These are phyloP conservation scores for Lolium perenne DNA, from an alignment of 176 grass and related monocot species.

Conservation along the genomic window DNA sequence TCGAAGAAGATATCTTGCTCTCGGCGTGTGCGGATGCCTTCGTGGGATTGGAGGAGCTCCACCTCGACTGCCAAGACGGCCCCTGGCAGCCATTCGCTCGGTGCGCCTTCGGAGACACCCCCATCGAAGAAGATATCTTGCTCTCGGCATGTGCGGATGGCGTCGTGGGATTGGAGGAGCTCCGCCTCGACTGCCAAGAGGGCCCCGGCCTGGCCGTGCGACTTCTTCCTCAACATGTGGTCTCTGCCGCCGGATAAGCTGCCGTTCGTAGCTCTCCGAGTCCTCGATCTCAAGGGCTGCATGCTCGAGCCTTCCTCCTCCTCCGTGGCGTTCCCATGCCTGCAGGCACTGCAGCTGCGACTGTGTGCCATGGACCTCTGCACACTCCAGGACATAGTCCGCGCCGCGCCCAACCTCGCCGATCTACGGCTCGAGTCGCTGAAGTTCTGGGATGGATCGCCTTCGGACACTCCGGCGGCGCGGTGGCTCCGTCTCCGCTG, in stretches of 20 bases:
- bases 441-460: not conserved
- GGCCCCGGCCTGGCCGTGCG: not conserved
- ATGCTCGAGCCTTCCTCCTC: not conserved
- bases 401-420: not conserved
- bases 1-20: not conserved
- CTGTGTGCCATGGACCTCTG: not conserved
- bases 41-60: too few species aligned
- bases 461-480: not conserved
- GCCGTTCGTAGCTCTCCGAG: not conserved
- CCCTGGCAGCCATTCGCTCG: not conserved
- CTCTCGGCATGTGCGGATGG: too few species aligned
- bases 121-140: too few species aligned
- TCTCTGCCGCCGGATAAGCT: not conserved
- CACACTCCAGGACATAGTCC: not conserved
- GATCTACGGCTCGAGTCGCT: not conserved
- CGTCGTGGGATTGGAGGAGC: too few species aligned
- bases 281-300: not conserved
- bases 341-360: not conserved
- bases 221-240: not conserved
- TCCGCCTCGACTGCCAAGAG: too few species aligned
- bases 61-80: too few species aligned
- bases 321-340: not conserved
- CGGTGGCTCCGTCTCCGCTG: not conserved
- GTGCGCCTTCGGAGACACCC: too few species aligned
- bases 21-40: too few species aligned